These are phyloP conservation scores for Benincasa hispida DNA, from an alignment of 306 rosid genomes.

Conservation along the genomic window DNA sequence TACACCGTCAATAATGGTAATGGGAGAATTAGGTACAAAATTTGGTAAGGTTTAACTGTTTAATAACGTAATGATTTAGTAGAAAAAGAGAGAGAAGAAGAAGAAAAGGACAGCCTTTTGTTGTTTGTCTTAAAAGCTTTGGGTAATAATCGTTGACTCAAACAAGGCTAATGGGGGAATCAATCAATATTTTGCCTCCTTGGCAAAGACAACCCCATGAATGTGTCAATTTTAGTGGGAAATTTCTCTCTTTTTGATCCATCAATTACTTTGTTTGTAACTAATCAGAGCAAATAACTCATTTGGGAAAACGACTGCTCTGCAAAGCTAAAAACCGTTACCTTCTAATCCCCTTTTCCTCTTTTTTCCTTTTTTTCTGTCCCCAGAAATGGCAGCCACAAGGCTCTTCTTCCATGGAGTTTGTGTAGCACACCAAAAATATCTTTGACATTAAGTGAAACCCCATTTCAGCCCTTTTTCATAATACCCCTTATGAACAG, in stretches of 20 bases:
- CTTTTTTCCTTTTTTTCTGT: conserved; percentile 18
- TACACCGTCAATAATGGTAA: not conserved
- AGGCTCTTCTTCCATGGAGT: conserved; percentile 40
- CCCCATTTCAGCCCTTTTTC: conserved; percentile 19
- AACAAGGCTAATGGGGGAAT: not conserved
- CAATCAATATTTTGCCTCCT: conserved; percentile 4
- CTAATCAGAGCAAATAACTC: conserved; percentile 8
- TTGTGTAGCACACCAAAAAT: conserved; percentile 17
- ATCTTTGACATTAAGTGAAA: conserved; percentile 13
- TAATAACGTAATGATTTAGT: not conserved
- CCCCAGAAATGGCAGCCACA: conserved; percentile 37
- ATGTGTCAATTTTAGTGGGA: conserved; percentile 3
- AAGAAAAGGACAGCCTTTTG: not conserved
- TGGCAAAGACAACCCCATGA: not conserved
- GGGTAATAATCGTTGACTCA: conserved; percentile 12
- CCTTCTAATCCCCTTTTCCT: not conserved
- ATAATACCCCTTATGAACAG: conserved; percentile 24
- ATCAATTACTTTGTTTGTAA: not conserved
- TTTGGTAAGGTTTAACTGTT: not conserved
- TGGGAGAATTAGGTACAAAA: not conserved
- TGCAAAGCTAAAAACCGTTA: conserved; percentile 1
- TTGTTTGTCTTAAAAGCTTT: conserved; percentile 7
- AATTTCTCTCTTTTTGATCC: not conserved
- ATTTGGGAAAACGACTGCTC: conserved; percentile 13
- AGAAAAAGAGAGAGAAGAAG: not conserved